Evolutionary conservation across 768 basidiomycete species (phyloP), one percentile per base, ranked within the genome.

Genomic region (Suillus subaureus): DNA sequence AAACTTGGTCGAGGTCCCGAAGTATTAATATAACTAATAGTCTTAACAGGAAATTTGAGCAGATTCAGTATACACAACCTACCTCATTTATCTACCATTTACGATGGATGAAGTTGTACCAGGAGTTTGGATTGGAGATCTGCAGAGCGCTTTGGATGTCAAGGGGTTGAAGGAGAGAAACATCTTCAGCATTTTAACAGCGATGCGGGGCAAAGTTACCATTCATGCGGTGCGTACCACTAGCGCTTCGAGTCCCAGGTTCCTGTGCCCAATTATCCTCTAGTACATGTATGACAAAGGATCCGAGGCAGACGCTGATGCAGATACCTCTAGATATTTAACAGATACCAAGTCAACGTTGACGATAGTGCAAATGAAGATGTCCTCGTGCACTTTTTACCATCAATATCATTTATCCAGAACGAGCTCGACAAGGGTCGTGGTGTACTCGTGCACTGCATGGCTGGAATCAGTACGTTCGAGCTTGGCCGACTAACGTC

Each of bases 381-480:
- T 73, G 83, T 95, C 31, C 83, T 97, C 26, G 82, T 85, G 4
- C 92, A 95, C 71, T 82, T 97, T 66, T 79, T 93, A 13, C 87
- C 90, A 1, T 86, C 90, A 3, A 93, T 96, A 63, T 86, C 89
- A 6, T 96, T 95, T 79, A 95, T 97, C 54, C 84, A 92, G 67
- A 83, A 85, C 15, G 91, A 95, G 69, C 77, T 96, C 3, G 84
- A 89, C 74, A 91, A 90, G 71, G 88, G 85, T 0, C 80, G 89
- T 37, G 90, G 90, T 1, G 90, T 98, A 2, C 79, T 97, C 23
- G 92, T 97, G 0, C 96, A 97, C 76, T 97, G 96, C 73, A 90
- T 93, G 65, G 94, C 93, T 28, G 96, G 96, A 31, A 83, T 94
- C 77, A 94, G 93, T 93, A 77, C 74, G 91, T 84, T 28, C 26